Conservation (phyloP, 1,139 yeast species). For the Arxiozyma heterogenica region DNA sequence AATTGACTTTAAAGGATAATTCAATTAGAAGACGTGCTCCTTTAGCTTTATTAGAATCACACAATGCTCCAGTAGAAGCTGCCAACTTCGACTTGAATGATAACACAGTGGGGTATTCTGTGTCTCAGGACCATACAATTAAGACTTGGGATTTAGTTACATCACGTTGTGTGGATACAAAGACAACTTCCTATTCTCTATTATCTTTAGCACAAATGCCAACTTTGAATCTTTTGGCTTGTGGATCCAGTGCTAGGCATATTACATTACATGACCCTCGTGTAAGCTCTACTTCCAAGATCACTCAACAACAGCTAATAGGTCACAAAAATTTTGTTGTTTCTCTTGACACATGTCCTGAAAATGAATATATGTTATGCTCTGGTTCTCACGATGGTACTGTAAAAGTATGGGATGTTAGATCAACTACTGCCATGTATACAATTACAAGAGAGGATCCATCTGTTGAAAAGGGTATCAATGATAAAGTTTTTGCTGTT, state of each 20-base stretch:
- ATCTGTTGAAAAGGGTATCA: conserved; percentile 32
- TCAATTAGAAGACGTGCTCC: conserved; percentile 75
- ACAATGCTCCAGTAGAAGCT: conserved; percentile 78
- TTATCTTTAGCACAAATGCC: conserved; percentile 66
- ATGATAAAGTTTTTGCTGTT: conserved; percentile 70
- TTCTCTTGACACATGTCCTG: conserved; percentile 62
- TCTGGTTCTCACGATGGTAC: conserved; percentile 95
- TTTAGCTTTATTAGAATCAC: conserved; percentile 67
- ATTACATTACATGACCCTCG: conserved; percentile 91
- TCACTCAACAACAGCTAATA: conserved; percentile 58
- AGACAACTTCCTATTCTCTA: conserved; percentile 80
- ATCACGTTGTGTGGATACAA: conserved; percentile 72
- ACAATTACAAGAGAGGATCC: conserved; percentile 66
- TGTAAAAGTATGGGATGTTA: conserved; percentile 89
- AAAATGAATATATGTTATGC: conserved; percentile 68
- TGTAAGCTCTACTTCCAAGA: conserved; percentile 39
- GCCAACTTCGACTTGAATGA: conserved; percentile 68
- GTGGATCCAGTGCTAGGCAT: conserved; percentile 95
- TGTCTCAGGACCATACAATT: conserved; percentile 88
- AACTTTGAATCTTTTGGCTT: conserved; percentile 58
- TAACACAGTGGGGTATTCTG: conserved; percentile 78
- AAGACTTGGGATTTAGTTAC: conserved; percentile 95
- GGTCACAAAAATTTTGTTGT: conserved; percentile 94
- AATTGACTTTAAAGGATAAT: conserved; percentile 69
- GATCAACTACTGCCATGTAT: conserved; percentile 78